Conservation (phyloP, 75 land plant genomes). For the Selaginella moellendorffii region DNA sequence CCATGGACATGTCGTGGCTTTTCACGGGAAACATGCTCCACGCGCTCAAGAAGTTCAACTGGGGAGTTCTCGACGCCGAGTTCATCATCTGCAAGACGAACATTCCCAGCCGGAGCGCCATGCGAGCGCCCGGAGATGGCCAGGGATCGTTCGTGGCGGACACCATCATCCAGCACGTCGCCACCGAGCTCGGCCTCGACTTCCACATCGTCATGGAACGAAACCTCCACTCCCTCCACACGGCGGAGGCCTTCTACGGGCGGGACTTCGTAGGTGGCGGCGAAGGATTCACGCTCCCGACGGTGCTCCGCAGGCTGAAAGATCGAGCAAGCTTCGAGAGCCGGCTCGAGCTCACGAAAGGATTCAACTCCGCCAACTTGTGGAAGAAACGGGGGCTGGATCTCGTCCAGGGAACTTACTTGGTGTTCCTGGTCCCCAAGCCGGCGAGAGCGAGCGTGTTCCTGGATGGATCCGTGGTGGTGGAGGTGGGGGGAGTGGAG, state of each 20-base stretch:
- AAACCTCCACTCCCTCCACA: constrained; percentile 48
- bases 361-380: constrained; percentile 34
- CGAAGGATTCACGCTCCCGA: constrained; percentile 46
- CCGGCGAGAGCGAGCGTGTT: constrained; percentile 77
- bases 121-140: constrained; percentile 81
- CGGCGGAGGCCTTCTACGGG: constrained; percentile 32
- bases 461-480: constrained; percentile 64
- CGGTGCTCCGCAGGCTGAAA: constrained; percentile 39
- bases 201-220: constrained; percentile 31
- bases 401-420: constrained; percentile 42
- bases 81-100: constrained; percentile 75
- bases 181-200: constrained; percentile 40
- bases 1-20: constrained; percentile 36
- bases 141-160: constrained; percentile 82
- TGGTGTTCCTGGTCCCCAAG: constrained; percentile 23
- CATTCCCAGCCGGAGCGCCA: constrained; percentile 44
- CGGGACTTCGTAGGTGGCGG: constrained; percentile 19
- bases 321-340: constrained; percentile 2
- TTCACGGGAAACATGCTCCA: constrained; percentile 7
- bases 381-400: constrained; percentile 79
- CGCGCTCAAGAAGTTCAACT: constrained; percentile 57
- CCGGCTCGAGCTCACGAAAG: constrained; percentile 23
- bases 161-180: constrained; percentile 68
- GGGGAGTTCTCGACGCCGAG: constrained; percentile 58
- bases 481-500: constrained; percentile 82